A percentile compares a stretch with the other conserved stretches of the same genome.
Conservation (phyloP, 2,329 filamentous ascomycete species). For the Claviceps pazoutovae region DNA sequence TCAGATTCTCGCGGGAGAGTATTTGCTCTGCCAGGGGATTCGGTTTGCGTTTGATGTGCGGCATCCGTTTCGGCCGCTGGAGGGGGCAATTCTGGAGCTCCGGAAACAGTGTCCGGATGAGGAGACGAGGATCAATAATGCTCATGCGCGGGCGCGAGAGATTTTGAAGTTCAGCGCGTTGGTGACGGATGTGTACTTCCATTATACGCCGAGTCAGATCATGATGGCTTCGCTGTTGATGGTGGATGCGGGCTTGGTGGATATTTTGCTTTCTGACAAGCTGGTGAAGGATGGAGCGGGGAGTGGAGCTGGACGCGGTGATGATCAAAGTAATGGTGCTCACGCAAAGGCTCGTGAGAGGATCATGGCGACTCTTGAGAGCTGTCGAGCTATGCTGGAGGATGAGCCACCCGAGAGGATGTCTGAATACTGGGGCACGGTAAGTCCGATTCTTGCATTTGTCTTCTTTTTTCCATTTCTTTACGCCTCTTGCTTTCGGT, state of each 20-base stretch:
- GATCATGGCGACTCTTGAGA: constrained; percentile 33
- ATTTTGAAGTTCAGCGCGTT: constrained; percentile 68
- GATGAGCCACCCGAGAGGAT: constrained; percentile 43
- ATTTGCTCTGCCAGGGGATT: constrained; percentile 79
- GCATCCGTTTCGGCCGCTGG: constrained; percentile 77
- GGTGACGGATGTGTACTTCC: constrained; percentile 91
- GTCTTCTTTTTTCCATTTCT: background rate
- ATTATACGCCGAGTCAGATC: constrained; percentile 89
- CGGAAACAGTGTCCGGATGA: constrained; percentile 51
- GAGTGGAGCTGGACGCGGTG: too few relatives aligned
- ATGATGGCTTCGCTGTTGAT: constrained; percentile 71
- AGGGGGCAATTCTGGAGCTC: constrained; percentile 76
- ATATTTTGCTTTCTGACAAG: constrained; percentile 28
- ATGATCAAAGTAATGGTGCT: too few relatives aligned
- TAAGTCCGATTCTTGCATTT: constrained; percentile 15
- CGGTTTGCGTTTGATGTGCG: constrained; percentile 88
- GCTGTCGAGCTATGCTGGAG: constrained; percentile 40
- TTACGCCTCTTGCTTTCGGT: background rate
- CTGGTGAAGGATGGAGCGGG: constrained; percentile 11
- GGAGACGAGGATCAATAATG: constrained; percentile 37
- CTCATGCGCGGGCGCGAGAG: constrained; percentile 59
- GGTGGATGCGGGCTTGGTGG: constrained; percentile 52
- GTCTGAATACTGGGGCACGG: constrained; percentile 38
- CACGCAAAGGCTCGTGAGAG: constrained; percentile 24
- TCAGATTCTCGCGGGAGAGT: constrained; percentile 81